Percentiles rank a stretch among this genome's conserved stretches.
Evolutionary conservation across 257 asterid species (phyloP).

Genomic region (Verbascum thapsus): DNA sequence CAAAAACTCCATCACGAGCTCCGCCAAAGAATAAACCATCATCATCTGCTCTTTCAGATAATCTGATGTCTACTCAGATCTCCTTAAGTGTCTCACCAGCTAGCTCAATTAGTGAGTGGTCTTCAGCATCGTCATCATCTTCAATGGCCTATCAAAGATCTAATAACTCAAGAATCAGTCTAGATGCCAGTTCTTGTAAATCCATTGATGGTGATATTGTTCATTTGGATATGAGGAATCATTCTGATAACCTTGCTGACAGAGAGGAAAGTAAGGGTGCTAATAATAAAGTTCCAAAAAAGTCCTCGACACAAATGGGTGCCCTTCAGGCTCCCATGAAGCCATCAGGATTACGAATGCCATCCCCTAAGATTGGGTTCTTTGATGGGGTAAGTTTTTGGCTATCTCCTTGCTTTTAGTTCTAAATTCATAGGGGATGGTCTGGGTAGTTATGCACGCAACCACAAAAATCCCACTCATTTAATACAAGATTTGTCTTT

Average conservation of each 20-base stretch:
- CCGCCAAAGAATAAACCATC: constrained; percentile 44
- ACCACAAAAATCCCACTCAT: not conserved
- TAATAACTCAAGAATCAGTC: constrained; percentile 61
- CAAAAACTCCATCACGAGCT: constrained; percentile 58
- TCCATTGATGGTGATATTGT: constrained; percentile 46
- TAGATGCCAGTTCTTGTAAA: constrained; percentile 58
- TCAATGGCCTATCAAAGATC: constrained; percentile 50
- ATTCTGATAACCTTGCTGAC: constrained; percentile 40
- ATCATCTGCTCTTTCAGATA: constrained; percentile 54
- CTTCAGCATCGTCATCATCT: constrained; percentile 84
- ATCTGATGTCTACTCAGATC: constrained; percentile 56
- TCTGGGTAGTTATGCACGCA: constrained; percentile 13
- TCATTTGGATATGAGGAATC: constrained; percentile 36
- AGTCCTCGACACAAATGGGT: constrained; percentile 41
- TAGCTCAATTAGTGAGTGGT: constrained; percentile 96
- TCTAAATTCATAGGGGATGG: not conserved
- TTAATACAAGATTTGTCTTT: constrained; percentile 20
- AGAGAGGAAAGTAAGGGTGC: constrained; percentile 39
- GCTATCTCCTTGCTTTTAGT: constrained; percentile 25
- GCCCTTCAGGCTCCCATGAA: constrained; percentile 50
- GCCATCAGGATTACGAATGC: constrained; percentile 91
- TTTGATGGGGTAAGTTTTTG: constrained; percentile 88
- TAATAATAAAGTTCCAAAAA: constrained; percentile 38
- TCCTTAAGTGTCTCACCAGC: constrained; percentile 76
- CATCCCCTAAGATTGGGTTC: constrained; percentile 90